A percentile compares a stretch with the other conserved stretches of the same genome.
Evolutionary conservation across 495 filamentous ascomycete species (phyloP).

Genomic region (Pseudevernia furfuracea): DNA sequence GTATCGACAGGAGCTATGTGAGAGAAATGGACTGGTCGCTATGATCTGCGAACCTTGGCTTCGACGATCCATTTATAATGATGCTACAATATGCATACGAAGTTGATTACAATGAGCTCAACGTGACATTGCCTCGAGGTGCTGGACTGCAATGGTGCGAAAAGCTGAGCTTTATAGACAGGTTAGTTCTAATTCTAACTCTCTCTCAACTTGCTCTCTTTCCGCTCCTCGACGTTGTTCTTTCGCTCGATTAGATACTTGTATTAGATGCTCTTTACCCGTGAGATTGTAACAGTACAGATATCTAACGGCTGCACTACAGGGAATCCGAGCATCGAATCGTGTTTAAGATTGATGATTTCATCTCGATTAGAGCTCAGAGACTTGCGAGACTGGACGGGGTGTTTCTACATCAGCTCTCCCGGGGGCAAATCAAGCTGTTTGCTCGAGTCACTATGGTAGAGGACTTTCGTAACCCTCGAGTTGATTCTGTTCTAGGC

Average conservation of each 20-base stretch:
- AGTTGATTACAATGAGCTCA: neutral
- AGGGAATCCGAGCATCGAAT: too few relatives aligned
- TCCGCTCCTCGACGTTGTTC: too few relatives aligned
- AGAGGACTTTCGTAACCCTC: neutral
- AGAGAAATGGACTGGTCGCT: too few relatives aligned
- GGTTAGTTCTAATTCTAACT: neutral
- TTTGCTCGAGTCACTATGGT: neutral
- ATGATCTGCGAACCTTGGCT: too few relatives aligned
- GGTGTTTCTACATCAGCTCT: neutral
- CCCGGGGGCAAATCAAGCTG: neutral
- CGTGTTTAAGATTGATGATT: neutral
- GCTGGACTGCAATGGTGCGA: neutral
- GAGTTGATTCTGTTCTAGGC: neutral
- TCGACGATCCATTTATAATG: too few relatives aligned
- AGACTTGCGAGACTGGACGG: neutral
- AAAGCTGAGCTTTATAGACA: neutral
- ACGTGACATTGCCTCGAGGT: neutral
- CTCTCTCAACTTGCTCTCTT: too few relatives aligned
- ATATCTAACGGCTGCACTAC: too few relatives aligned
- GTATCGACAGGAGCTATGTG: neutral
- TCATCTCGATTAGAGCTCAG: neutral
- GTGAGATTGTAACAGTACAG: too few relatives aligned
- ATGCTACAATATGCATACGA: too few relatives aligned
- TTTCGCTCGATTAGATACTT: too few relatives aligned
- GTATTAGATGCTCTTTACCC: too few relatives aligned